A percentile compares a stretch with the other conserved stretches of the same genome.
Evolutionary conservation across 73 alveolate genomes (phyloP).

Genomic region (Stentor roeselii): DNA sequence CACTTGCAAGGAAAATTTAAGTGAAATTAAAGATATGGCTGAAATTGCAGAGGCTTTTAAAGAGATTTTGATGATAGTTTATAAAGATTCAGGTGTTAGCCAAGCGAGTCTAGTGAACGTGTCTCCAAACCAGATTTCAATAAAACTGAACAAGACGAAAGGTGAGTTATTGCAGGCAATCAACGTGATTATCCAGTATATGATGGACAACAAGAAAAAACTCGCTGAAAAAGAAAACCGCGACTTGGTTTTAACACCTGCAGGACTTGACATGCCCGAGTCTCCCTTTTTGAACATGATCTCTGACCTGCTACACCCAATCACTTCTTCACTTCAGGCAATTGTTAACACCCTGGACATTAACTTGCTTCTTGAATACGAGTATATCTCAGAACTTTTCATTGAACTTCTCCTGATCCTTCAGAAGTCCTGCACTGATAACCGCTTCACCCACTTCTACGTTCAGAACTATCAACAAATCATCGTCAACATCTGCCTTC

Average conservation of each 20-base stretch:
- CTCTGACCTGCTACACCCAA: constrained; percentile 17
- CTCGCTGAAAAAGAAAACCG: constrained; percentile 14
- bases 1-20: neutral
- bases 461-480: constrained; percentile 17
- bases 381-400: constrained; percentile 30
- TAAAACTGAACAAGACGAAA: constrained; percentile 30
- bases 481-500: constrained; percentile 46
- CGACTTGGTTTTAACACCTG: neutral
- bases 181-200: neutral
- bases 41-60: constrained; percentile 4
- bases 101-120: neutral
- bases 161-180: constrained; percentile 26
- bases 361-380: constrained; percentile 24
- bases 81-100: neutral
- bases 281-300: constrained; percentile 15
- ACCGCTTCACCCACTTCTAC: constrained; percentile 34
- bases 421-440: constrained; percentile 31
- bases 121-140: constrained; percentile 22
- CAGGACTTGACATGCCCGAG: neutral
- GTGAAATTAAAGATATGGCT: neutral
- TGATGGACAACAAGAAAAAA: neutral
- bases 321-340: constrained; percentile 21
- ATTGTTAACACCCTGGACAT: constrained; percentile 22
- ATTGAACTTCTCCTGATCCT: constrained; percentile 37
- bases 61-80: neutral